phyloP scores from a whole-genome alignment of 2,329 filamentous ascomycete genomes.

The Paraconiothyrium sp. region DNA sequence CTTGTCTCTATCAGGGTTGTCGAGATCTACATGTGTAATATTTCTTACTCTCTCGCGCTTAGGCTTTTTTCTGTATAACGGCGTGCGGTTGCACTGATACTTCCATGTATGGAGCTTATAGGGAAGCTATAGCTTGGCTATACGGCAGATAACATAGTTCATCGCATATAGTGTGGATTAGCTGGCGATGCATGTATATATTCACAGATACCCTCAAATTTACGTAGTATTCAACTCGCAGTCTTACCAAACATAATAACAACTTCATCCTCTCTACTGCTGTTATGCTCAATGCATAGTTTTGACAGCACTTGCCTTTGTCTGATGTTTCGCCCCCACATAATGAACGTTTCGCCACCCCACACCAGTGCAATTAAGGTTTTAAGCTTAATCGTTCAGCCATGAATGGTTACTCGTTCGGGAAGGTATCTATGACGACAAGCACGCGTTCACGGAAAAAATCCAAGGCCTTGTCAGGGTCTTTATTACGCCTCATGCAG shows the following conservation, averaged over 20 bases:
- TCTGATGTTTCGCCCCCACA: neutral
- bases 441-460: no score
- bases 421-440: neutral
- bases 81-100: neutral
- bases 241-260: neutral
- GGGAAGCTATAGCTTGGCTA: neutral
- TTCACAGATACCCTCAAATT: slow-evolving; percentile 19
- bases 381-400: neutral
- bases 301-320: neutral
- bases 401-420: neutral
- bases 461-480: no score
- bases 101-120: neutral
- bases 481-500: no score
- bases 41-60: neutral
- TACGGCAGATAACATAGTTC: neutral
- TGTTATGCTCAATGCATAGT: no score
- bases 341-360: neutral
- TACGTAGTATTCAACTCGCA: neutral
- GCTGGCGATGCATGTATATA: neutral
- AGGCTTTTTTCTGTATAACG: neutral
- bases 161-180: neutral
- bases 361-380: neutral
- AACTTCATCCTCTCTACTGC: neutral
- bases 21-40: neutral
- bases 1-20: neutral